phyloP scores from a whole-genome alignment of 1,284 basidiomycete species.

The Ustilago hordei region DNA sequence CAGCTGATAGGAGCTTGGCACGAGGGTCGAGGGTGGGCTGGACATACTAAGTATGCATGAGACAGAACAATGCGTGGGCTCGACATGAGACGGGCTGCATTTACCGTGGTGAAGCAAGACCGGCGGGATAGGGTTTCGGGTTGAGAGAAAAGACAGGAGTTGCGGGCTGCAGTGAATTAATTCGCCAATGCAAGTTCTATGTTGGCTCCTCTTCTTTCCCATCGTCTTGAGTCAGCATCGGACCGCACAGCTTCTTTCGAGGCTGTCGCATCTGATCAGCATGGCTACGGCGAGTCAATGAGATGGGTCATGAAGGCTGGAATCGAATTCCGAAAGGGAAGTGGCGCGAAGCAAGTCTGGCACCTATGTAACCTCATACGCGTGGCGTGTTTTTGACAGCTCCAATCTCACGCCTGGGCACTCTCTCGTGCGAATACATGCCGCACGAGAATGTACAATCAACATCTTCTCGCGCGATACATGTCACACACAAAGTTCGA shows the following conservation, averaged over 20 bases:
- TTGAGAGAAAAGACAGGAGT: background rate
- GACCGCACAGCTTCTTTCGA: no score
- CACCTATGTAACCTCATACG: background rate
- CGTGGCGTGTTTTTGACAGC: background rate
- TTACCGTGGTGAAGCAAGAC: background rate
- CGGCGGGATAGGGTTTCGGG: constrained; percentile 1
- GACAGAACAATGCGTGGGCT: background rate
- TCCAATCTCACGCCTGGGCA: background rate
- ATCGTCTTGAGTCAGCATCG: background rate
- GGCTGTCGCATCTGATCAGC: no score
- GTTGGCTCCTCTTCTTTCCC: background rate
- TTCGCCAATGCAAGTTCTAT: background rate
- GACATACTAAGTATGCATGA: background rate
- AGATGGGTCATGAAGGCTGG: background rate
- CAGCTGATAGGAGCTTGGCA: background rate
- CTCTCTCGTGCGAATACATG: no score
- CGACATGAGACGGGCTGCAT: background rate
- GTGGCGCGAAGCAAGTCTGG: background rate
- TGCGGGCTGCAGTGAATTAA: background rate
- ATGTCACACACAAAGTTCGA: no score
- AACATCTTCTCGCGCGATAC: no score
- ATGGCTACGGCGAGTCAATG: background rate
- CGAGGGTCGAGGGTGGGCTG: constrained; percentile 1
- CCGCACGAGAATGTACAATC: no score
- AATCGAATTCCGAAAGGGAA: background rate